Conservation (phyloP, 2,329 filamentous ascomycete species). For the Arthrobotrys conoides region DNA sequence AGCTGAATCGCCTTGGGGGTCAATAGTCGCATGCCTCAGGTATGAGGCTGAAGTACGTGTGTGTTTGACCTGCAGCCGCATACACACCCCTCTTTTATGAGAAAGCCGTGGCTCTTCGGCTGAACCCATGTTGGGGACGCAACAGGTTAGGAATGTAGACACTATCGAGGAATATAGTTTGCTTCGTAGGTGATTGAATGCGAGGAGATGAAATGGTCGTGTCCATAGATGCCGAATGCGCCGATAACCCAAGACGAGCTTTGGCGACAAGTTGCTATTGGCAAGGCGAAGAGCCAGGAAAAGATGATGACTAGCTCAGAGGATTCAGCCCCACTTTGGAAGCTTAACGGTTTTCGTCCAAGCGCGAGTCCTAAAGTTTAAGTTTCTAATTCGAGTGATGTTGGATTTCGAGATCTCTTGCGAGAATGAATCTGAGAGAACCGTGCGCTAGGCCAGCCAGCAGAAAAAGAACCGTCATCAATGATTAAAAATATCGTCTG, state of each 20-base stretch:
- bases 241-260: constrained; percentile 15
- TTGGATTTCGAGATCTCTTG: constrained; percentile 23
- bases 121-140: constrained; percentile 23
- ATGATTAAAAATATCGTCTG: too few species aligned
- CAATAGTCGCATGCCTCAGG: constrained; percentile 25
- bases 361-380: not conserved
- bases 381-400: not conserved
- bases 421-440: too few species aligned
- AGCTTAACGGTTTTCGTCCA: constrained; percentile 13
- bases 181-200: constrained; percentile 42
- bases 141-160: constrained; percentile 55
- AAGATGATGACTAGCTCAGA: not conserved
- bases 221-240: constrained; percentile 4
- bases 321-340: constrained; percentile 8
- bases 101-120: constrained; percentile 41
- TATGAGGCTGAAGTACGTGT: constrained; percentile 46
- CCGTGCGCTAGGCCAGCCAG: too few species aligned
- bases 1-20: constrained; percentile 25
- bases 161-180: constrained; percentile 36
- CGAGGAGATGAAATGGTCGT: constrained; percentile 21
- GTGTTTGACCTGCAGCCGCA: constrained; percentile 52
- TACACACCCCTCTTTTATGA: constrained; percentile 49
- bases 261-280: constrained; percentile 13
- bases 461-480: too few species aligned
- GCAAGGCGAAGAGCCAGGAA: constrained; percentile 19